Evolutionary conservation across 306 rosid species (phyloP).

Genomic region (Acmispon strigosus): DNA sequence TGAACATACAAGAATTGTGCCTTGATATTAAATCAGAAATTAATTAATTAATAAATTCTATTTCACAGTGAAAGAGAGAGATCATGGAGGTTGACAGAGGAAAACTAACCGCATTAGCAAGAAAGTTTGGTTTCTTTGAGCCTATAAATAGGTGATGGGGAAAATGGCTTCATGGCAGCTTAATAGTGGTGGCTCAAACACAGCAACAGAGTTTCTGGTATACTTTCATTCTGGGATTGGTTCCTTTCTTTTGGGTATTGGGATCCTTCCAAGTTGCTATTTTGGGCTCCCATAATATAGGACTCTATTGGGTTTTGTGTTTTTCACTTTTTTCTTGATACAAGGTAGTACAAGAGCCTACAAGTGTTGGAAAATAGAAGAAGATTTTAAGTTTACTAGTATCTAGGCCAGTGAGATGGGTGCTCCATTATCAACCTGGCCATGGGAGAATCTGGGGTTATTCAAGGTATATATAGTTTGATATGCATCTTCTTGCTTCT

Average conservation of each 20-base stretch:
- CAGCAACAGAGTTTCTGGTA: neutral
- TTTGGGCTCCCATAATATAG: neutral
- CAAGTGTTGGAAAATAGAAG: neutral
- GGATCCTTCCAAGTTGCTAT: neutral
- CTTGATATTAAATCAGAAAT: no score
- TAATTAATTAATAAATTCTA: no score
- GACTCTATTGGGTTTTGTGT: neutral
- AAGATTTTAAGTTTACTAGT: neutral
- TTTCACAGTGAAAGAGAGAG: neutral
- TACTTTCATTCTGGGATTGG: neutral
- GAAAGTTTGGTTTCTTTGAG: neutral
- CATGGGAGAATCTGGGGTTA: conserved; percentile 68
- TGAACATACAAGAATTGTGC: neutral
- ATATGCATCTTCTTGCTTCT: neutral
- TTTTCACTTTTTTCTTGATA: no score
- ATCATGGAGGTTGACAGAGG: neutral
- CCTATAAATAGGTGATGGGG: neutral
- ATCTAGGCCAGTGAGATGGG: conserved; percentile 32
- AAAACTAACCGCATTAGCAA: conserved; percentile 8
- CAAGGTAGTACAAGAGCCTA: neutral
- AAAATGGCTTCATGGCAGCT: neutral
- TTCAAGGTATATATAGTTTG: conserved; percentile 47
- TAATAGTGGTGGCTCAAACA: neutral
- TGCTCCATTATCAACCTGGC: conserved; percentile 73
- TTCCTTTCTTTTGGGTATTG: neutral